Percentiles rank a stretch among this genome's conserved stretches.
Evolutionary conservation across 768 basidiomycete genomes (phyloP).

Genomic region (Leccinum variicolor): DNA sequence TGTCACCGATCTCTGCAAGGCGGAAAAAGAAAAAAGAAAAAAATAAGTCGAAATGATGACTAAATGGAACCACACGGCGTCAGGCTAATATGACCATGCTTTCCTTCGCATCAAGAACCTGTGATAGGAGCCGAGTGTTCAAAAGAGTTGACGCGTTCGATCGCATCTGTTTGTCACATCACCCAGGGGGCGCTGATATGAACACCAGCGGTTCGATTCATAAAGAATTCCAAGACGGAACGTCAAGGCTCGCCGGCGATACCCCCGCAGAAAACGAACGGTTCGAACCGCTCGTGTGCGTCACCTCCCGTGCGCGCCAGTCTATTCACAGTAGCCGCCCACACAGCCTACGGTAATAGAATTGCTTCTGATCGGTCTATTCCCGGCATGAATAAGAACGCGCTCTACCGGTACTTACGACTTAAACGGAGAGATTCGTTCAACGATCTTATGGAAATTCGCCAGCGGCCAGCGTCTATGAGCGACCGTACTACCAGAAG

Average conservation of each 20-base stretch:
- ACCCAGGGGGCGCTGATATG: not conserved
- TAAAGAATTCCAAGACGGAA: not conserved
- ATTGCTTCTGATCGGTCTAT: not conserved
- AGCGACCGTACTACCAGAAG: too few relatives aligned
- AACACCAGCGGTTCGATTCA: not conserved
- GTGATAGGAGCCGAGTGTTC: not conserved
- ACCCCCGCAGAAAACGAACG: not conserved
- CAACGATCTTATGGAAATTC: not conserved
- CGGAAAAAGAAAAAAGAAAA: not conserved
- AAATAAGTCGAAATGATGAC: not conserved
- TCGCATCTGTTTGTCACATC: not conserved
- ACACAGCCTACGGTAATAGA: not conserved
- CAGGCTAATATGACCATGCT: not conserved
- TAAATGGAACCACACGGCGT: not conserved
- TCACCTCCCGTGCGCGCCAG: not conserved
- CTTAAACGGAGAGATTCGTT: not conserved
- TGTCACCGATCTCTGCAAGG: not conserved
- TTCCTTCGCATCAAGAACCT: not conserved
- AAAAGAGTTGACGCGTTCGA: not conserved
- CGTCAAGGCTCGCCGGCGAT: not conserved
- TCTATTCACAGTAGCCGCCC: not conserved
- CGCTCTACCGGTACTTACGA: not conserved
- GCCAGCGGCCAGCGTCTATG: too few relatives aligned
- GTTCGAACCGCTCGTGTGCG: not conserved
- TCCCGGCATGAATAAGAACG: not conserved